Evolutionary conservation across 768 basidiomycete species (phyloP).

Genomic region (Psilocybe sp.): DNA sequence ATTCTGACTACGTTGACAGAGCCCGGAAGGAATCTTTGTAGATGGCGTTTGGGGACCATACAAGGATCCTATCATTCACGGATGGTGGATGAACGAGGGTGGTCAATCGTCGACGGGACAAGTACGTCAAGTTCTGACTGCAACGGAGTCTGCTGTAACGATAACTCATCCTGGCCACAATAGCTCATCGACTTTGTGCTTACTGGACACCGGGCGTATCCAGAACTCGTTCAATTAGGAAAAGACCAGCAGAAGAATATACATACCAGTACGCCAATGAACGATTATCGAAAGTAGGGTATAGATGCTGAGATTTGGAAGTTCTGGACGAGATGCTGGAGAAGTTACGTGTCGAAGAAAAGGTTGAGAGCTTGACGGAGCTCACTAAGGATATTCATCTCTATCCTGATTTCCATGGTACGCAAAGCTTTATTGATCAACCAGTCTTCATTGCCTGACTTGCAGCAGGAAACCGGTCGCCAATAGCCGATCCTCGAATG

Average conservation of each 20-base stretch:
- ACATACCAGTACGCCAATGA: constrained; percentile 49
- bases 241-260: constrained; percentile 58
- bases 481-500: constrained; percentile 95
- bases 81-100: constrained; percentile 99
- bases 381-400: constrained; percentile 89
- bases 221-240: constrained; percentile 61
- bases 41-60: constrained; percentile 93
- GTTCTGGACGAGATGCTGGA: constrained; percentile 78
- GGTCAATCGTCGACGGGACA: constrained; percentile 99
- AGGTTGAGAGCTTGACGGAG: constrained; percentile 67
- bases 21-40: constrained; percentile 80
- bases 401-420: constrained; percentile 94
- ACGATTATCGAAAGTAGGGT: neutral
- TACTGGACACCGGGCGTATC: constrained; percentile 85
- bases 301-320: constrained; percentile 17
- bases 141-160: neutral
- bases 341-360: constrained; percentile 52
- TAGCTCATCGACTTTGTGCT: constrained; percentile 94
- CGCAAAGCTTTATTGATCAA: neutral
- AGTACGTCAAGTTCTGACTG: constrained; percentile 30
- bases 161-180: neutral
- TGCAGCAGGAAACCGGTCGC: constrained; percentile 84
- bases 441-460: neutral
- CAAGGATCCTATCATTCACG: constrained; percentile 86
- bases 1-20: constrained; percentile 37